Conservation (phyloP, 106 monocot species). For the Dendrobium chrysotoxum region DNA sequence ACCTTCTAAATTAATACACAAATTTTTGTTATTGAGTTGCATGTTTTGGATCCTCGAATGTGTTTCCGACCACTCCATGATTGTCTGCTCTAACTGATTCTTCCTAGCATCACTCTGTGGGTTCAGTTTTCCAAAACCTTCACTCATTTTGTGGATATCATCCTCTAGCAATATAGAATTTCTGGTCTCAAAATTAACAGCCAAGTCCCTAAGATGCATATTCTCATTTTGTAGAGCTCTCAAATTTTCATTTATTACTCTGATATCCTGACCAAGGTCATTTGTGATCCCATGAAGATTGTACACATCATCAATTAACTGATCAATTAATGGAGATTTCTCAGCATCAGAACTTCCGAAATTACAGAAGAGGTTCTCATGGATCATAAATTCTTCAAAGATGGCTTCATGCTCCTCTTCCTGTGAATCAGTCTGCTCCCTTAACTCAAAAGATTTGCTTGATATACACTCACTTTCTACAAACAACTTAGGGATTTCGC, state of each 20-base stretch:
- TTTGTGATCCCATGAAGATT: slow-evolving; percentile 24
- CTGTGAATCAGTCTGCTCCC: slow-evolving; percentile 10
- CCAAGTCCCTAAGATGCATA: slow-evolving; percentile 23
- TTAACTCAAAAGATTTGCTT: slow-evolving; percentile 18
- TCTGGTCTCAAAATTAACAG: slow-evolving; percentile 25
- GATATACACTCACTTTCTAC: slow-evolving; percentile 26
- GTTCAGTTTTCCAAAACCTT: slow-evolving; percentile 16
- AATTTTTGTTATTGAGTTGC: slow-evolving; percentile 12
- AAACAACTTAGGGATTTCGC: slow-evolving; percentile 25
- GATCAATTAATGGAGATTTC: slow-evolving; percentile 23
- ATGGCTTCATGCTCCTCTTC: slow-evolving; percentile 27
- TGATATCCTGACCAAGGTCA: slow-evolving; percentile 27
- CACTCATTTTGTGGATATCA: slow-evolving; percentile 21
- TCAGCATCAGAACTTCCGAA: slow-evolving; percentile 38
- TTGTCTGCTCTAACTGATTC: slow-evolving; percentile 12
- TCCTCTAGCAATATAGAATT: slow-evolving; percentile 22
- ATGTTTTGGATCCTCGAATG: not conserved
- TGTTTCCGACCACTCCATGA: not conserved
- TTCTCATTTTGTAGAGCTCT: slow-evolving; percentile 35
- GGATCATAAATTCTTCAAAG: slow-evolving; percentile 30
- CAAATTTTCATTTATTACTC: slow-evolving; percentile 23
- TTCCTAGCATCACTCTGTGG: slow-evolving; percentile 17
- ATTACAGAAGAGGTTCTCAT: slow-evolving; percentile 37
- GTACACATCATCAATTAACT: slow-evolving; percentile 18
- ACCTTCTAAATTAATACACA: slow-evolving; percentile 14